A percentile compares a stretch with the other conserved stretches of the same genome.
phyloP scores from a whole-genome alignment of 495 filamentous ascomycete genomes.

The Hypoxylon rickii region DNA sequence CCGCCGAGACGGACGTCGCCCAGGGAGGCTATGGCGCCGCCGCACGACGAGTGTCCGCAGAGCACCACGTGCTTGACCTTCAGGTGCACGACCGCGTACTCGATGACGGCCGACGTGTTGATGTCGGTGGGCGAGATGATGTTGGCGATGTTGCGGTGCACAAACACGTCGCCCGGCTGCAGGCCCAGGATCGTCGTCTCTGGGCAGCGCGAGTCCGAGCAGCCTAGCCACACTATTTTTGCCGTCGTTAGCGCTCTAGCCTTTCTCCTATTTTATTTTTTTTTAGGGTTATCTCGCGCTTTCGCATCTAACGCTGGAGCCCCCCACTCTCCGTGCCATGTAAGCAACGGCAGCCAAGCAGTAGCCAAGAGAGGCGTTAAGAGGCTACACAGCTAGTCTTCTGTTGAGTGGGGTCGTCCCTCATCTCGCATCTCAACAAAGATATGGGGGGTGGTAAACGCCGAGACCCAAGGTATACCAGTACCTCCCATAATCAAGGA shows the following conservation, averaged over 20 bases:
- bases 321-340: neutral
- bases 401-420: conserved; percentile 32
- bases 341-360: neutral
- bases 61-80: conserved; percentile 83
- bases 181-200: conserved; percentile 83
- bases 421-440: conserved; percentile 33
- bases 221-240: conserved; percentile 85
- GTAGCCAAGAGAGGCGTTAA: neutral
- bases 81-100: conserved; percentile 76
- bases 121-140: conserved; percentile 78
- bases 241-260: too few species aligned
- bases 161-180: conserved; percentile 87
- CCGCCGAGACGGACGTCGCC: conserved; percentile 69
- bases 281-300: neutral
- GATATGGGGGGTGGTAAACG: neutral
- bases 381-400: conserved; percentile 23
- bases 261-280: neutral
- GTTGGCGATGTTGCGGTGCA: conserved; percentile 95
- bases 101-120: conserved; percentile 76
- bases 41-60: conserved; percentile 83
- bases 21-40: conserved; percentile 74
- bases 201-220: conserved; percentile 86
- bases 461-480: conserved; percentile 2
- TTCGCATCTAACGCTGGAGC: neutral
- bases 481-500: neutral